These are phyloP conservation scores for Camellia japonica DNA, from an alignment of 148 eudicot species.

Conservation along the genomic window DNA sequence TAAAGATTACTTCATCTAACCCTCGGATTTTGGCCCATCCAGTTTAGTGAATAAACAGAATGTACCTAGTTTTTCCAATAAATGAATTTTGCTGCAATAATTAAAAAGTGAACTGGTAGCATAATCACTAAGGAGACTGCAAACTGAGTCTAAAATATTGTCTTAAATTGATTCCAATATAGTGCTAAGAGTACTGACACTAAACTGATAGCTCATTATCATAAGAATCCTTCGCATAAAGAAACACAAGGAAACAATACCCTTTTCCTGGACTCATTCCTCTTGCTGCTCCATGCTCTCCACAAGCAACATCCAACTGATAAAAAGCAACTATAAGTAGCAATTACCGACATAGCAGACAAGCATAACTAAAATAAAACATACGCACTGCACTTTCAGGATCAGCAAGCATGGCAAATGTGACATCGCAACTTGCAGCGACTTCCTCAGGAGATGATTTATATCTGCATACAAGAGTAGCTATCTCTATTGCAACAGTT, in stretches of 20 bases:
- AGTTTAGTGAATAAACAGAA: background rate
- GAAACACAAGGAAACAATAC: slow-evolving; percentile 32
- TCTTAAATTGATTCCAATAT: background rate
- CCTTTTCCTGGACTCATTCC: slow-evolving; percentile 95
- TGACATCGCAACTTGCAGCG: slow-evolving; percentile 87
- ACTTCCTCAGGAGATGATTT: slow-evolving; percentile 86
- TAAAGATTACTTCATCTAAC: background rate
- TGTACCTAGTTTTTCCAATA: background rate
- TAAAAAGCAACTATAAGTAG: slow-evolving; percentile 18
- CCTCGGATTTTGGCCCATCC: background rate
- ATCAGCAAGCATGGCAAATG: slow-evolving; percentile 98
- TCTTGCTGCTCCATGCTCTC: slow-evolving; percentile 71
- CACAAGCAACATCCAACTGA: slow-evolving; percentile 88
- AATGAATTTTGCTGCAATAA: background rate
- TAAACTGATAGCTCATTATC: background rate
- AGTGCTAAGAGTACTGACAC: background rate
- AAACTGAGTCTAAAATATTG: background rate
- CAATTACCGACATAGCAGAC: slow-evolving; percentile 17
- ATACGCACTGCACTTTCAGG: slow-evolving; percentile 98
- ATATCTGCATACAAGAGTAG: slow-evolving; percentile 47
- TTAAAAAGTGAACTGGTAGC: background rate
- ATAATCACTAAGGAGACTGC: background rate
- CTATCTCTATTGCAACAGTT: background rate
- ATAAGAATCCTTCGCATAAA: background rate
- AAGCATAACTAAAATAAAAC: slow-evolving; percentile 25